Conservation (phyloP, 306 rosid genomes). For the Quercus mongolica region DNA sequence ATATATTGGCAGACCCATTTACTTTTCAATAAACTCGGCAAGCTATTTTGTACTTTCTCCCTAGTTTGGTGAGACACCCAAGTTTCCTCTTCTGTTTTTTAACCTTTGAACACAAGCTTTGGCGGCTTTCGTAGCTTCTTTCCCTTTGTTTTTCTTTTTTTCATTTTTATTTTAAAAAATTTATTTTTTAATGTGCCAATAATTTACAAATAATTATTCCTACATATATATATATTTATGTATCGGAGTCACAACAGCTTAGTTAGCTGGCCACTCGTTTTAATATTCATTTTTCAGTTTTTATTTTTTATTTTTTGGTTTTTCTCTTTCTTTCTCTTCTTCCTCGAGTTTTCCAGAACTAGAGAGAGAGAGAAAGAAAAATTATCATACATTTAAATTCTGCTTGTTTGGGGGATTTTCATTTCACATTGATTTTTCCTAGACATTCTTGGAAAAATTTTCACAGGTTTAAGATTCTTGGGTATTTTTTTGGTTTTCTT, state of each 20-base stretch:
- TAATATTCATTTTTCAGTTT: constrained; percentile 15
- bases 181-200: constrained; percentile 13
- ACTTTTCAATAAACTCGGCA: neutral
- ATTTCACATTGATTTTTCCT: constrained; percentile 27
- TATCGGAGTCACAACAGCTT: constrained; percentile 51
- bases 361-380: constrained; percentile 19
- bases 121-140: constrained; percentile 43
- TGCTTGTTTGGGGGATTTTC: constrained; percentile 23
- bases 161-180: neutral
- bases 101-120: constrained; percentile 10
- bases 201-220: constrained; percentile 30
- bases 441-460: neutral
- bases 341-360: constrained; percentile 42
- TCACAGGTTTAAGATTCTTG: constrained; percentile 17
- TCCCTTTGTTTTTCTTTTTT: neutral
- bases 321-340: constrained; percentile 23
- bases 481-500: neutral
- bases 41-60: neutral
- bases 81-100: neutral
- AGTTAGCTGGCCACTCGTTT: constrained; percentile 87
- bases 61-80: neutral
- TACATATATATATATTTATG: constrained; percentile 3
- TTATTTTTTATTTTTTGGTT: neutral
- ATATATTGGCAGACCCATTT: neutral
- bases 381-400: constrained; percentile 27